Conservation (phyloP, 2,329 filamentous ascomycete genomes). For the Aureobasidium vineae region DNA sequence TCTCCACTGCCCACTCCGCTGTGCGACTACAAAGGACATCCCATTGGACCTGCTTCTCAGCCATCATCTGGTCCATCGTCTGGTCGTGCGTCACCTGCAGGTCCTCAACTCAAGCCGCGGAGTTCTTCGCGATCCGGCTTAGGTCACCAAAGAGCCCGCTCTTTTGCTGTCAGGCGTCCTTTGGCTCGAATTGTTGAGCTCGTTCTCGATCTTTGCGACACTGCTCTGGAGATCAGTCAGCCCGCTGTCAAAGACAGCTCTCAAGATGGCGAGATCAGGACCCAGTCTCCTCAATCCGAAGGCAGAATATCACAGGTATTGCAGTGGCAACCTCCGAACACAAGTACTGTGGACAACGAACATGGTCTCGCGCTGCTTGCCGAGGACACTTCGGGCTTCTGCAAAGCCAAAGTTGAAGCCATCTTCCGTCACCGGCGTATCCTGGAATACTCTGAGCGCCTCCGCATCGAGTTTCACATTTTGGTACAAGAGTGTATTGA, state of each 20-base stretch:
- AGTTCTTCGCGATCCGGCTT: constrained; percentile 65
- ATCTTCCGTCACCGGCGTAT: constrained; percentile 89
- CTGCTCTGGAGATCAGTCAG: constrained; percentile 88
- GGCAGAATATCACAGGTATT: constrained; percentile 90
- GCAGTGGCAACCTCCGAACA: constrained; percentile 94
- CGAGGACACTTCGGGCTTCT: constrained; percentile 80
- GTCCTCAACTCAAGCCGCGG: constrained; percentile 59
- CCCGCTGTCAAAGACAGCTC: constrained; percentile 86
- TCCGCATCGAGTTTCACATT: constrained; percentile 88
- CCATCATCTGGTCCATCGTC: constrained; percentile 68
- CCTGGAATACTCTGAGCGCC: constrained; percentile 92
- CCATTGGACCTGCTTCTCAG: constrained; percentile 74
- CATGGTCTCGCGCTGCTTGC: constrained; percentile 86
- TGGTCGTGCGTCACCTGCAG: constrained; percentile 66
- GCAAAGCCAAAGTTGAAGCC: constrained; percentile 86
- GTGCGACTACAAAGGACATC: constrained; percentile 82
- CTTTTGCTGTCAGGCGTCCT: constrained; percentile 87
- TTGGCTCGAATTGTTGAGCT: constrained; percentile 92
- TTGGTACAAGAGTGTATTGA: constrained; percentile 95
- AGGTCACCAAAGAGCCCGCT: constrained; percentile 76
- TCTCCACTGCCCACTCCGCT: constrained; percentile 36
- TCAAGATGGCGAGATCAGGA: constrained; percentile 72
- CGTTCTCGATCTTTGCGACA: constrained; percentile 92
- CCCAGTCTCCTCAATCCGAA: constrained; percentile 93
- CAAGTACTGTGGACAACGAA: constrained; percentile 88